Base-by-base conservation (phyloP, 257 asterid species). In the Solanum chmielewskii region DNA sequence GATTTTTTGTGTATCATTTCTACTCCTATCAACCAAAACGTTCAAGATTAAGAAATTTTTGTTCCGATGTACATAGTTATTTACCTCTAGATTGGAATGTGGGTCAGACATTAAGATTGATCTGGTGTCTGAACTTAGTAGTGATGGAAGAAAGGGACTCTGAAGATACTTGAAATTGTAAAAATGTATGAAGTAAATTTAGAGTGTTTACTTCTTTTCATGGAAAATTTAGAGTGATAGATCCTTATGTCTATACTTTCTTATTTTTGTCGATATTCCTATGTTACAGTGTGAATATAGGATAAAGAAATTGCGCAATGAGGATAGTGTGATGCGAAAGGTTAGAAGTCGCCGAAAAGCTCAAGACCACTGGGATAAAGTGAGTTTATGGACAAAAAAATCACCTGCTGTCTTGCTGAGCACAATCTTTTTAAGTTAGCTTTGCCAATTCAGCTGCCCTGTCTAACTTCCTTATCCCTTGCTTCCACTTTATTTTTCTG, bases 331-430 rank as follows among this genome's bases (percentile, higher is more conserved):
- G 64, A 93, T 97, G 96, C 92, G 91, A 89, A 91, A 73, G 78
- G 94, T 94, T 84, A 94, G 94, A 90, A 94, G 81, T 89, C 97
- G 96, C 18, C 89, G 93, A 83, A 97, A 90, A 93, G 99, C 99
- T 84, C 96, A 91, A 90, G 96, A 90, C 21, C 94, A 86, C 27
- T 97, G 99, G 99, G 95, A 88, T 62, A 97, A 94, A 90, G 99
- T 97, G 90, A 92, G 94, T 90, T 9, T 45, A 80, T 29, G 6
- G 23, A 29, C 42, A 80, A 49, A 47, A 45, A 6, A 15, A 9
- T 80, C 73, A 29, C 44, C 9, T 59, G 75, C 39, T 77, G 29
- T 49, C 49, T 76, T 84, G 49, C 39, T 27, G 14, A 85, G 21
- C 35, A 70, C 33, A 29, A 18, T 68, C 29, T 21, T 7, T 71